phyloP scores from a whole-genome alignment of 1,284 basidiomycete genomes.

The Chondrostereum purpureum region DNA sequence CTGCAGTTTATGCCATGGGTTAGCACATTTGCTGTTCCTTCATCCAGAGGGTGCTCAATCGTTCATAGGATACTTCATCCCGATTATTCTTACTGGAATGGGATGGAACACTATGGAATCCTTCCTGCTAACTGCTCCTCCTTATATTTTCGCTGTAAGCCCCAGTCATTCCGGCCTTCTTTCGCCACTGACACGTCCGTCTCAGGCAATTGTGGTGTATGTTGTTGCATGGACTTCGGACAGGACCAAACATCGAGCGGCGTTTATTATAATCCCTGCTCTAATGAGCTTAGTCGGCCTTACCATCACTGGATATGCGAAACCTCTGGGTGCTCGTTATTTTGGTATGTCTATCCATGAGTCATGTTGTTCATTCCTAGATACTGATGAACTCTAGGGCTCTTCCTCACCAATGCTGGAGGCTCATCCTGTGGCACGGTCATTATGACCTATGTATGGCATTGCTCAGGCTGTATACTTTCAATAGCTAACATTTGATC shows the following conservation, averaged over 20 bases:
- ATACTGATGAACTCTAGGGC: constrained; percentile 22
- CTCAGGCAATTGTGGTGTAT: constrained; percentile 26
- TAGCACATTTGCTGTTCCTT: too few species aligned
- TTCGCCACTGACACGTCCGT: not conserved
- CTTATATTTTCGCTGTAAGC: constrained; percentile 10
- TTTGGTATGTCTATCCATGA: constrained; percentile 16
- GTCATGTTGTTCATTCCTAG: not conserved
- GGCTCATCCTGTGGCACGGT: constrained; percentile 33
- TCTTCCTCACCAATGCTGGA: constrained; percentile 34
- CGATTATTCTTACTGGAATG: constrained; percentile 10
- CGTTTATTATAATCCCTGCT: constrained; percentile 19
- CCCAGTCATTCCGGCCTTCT: not conserved
- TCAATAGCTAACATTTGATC: not conserved
- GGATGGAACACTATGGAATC: constrained; percentile 8
- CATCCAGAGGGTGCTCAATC: too few species aligned
- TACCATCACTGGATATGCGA: constrained; percentile 17
- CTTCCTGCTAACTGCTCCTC: constrained; percentile 10
- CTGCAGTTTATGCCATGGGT: constrained; percentile 26
- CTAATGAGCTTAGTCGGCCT: constrained; percentile 19
- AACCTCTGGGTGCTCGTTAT: constrained; percentile 16
- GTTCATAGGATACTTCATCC: constrained; percentile 9
- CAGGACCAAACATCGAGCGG: constrained; percentile 18
- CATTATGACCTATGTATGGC: constrained; percentile 33
- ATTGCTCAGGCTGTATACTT: not conserved
- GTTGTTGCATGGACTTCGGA: constrained; percentile 21